phyloP scores from a whole-genome alignment of 192 early-diverging fungal species.

The Coemansia sp. region DNA sequence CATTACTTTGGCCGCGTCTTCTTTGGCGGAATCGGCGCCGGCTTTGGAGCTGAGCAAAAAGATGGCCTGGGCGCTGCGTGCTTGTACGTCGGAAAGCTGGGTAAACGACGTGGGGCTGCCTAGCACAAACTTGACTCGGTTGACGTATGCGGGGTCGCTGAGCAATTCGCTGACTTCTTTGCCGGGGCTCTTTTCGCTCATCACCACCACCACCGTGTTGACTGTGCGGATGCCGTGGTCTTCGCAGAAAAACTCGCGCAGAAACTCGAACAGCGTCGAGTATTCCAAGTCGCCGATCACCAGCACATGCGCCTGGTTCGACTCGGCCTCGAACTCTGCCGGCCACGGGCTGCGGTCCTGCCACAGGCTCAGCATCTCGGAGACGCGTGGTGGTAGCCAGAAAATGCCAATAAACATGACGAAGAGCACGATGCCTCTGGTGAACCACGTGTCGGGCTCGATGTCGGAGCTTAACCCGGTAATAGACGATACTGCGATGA shows the following conservation, averaged over 20 bases:
- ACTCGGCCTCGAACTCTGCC: conserved; percentile 53
- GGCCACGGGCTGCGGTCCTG: conserved; percentile 63
- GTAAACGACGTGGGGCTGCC: conserved; percentile 66
- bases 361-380: conserved; percentile 67
- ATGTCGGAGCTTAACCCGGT: conserved; percentile 71
- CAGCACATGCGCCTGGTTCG: conserved; percentile 63
- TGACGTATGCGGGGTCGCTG: conserved; percentile 67
- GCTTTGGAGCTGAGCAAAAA: conserved; percentile 65
- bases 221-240: conserved; percentile 71
- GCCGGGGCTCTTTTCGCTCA: conserved; percentile 61
- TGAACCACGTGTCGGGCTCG: conserved; percentile 61
- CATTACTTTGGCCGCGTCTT: conserved; percentile 74
- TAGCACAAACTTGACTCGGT: conserved; percentile 70
- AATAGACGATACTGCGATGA: conserved; percentile 61
- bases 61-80: conserved; percentile 58
- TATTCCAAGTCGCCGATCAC: conserved; percentile 69
- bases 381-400: conserved; percentile 65
- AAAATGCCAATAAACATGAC: conserved; percentile 76
- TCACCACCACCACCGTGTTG: conserved; percentile 68
- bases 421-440: conserved; percentile 60
- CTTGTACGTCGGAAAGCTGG: conserved; percentile 58
- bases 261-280: conserved; percentile 63
- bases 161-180: conserved; percentile 62
- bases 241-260: conserved; percentile 79
- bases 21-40: conserved; percentile 51